Percentiles rank a stretch among this genome's conserved stretches.
phyloP scores from a whole-genome alignment of 2,329 filamentous ascomycete genomes.

The Ascochyta viciae-villosae region DNA sequence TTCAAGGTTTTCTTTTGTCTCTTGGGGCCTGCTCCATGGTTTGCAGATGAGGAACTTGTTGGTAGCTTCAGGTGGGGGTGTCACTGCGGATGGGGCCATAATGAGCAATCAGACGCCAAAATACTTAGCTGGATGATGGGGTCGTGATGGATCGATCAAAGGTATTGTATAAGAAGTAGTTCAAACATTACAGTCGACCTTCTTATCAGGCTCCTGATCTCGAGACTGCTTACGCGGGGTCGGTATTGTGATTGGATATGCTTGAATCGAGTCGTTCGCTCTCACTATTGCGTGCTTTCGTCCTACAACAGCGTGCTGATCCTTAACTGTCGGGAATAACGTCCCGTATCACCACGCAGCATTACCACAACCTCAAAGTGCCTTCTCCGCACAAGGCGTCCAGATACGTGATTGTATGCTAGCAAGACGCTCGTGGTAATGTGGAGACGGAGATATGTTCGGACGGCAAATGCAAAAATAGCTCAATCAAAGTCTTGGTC shows the following conservation, averaged over 20 bases:
- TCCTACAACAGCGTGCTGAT: constrained; percentile 15
- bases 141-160: not conserved
- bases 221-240: constrained; percentile 12
- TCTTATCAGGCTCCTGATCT: not conserved
- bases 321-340: constrained; percentile 7
- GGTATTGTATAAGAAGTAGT: not conserved
- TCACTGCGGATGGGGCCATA: constrained; percentile 27
- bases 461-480: not conserved
- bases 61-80: constrained; percentile 7
- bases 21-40: constrained; percentile 28
- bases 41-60: constrained; percentile 19
- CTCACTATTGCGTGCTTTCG: constrained; percentile 31
- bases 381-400: constrained; percentile 4
- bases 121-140: not conserved
- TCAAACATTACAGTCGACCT: too few relatives aligned
- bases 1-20: constrained; percentile 28
- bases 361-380: not conserved
- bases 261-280: constrained; percentile 6
- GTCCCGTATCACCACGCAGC: not conserved
- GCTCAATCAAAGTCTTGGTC: not conserved
- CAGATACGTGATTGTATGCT: constrained; percentile 6
- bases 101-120: not conserved
- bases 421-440: not conserved
- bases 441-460: not conserved
- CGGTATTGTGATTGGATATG: constrained; percentile 13